Evolutionary conservation across 169 alveolate genomes (phyloP).

Genomic region (Cryptosporidium muris): DNA sequence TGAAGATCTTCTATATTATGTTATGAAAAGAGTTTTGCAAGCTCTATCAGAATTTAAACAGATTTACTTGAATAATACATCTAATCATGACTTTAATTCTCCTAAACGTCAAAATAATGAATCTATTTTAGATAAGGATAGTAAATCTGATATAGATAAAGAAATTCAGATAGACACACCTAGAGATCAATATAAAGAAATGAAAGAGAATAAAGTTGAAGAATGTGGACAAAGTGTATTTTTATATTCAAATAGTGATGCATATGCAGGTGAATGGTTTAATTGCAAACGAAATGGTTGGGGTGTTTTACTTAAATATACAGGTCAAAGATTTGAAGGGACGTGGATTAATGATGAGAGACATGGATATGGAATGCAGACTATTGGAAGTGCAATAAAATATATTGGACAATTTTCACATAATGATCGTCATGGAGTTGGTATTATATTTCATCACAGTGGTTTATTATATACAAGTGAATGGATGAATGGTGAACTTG

Average conservation of each 20-base stretch:
- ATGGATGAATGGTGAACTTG: constrained; percentile 72
- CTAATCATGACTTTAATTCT: too few relatives aligned
- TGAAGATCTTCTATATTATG: too few relatives aligned
- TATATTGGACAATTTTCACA: constrained; percentile 71
- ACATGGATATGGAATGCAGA: constrained; percentile 76
- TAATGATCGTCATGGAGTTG: constrained; percentile 73
- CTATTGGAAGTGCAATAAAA: constrained; percentile 69
- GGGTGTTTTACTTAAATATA: constrained; percentile 75
- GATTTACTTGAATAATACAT: too few relatives aligned
- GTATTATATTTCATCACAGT: constrained; percentile 76
- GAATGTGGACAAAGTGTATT: constrained; percentile 19
- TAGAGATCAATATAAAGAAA: too few relatives aligned
- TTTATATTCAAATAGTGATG: constrained; percentile 72
- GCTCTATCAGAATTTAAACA: too few relatives aligned
- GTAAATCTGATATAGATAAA: not conserved
- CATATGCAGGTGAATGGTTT: constrained; percentile 73
- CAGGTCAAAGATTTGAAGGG: constrained; percentile 79
- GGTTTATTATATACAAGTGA: constrained; percentile 75
- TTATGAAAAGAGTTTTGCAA: too few relatives aligned
- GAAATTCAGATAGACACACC: not conserved
- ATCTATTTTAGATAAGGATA: not conserved
- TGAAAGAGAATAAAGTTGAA: too few relatives aligned
- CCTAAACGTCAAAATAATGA: too few relatives aligned
- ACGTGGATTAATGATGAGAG: constrained; percentile 74
- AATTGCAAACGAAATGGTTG: constrained; percentile 75